phyloP scores from a whole-genome alignment of 768 basidiomycete genomes.

The Boletus sensibilis region DNA sequence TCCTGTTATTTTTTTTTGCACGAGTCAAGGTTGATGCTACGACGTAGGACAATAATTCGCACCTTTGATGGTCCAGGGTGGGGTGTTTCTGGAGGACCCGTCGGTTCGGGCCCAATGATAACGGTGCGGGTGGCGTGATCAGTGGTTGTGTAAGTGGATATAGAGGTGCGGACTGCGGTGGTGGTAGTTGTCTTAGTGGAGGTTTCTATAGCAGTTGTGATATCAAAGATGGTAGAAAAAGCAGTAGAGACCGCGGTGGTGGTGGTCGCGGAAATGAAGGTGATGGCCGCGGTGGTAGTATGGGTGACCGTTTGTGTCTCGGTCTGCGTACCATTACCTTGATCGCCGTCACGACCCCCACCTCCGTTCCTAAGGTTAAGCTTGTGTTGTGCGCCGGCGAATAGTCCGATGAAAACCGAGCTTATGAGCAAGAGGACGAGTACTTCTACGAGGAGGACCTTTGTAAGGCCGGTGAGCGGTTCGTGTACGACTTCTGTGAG shows the following conservation, averaged over 20 bases:
- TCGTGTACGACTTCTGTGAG: conserved; percentile 63
- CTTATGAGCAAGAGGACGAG: conserved; percentile 78
- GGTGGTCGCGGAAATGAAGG: conserved; percentile 30
- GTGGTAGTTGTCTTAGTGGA: conserved; percentile 40
- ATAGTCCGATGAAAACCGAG: conserved; percentile 90
- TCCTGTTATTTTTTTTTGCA: conserved; percentile 39
- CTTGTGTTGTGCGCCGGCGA: conserved; percentile 83
- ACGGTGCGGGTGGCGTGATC: conserved; percentile 40
- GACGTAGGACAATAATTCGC: neutral
- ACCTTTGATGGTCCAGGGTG: conserved; percentile 61
- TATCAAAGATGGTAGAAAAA: conserved; percentile 33
- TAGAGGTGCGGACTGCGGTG: conserved; percentile 37
- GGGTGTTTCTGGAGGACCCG: conserved; percentile 47
- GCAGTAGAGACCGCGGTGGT: conserved; percentile 36
- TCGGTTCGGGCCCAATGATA: conserved; percentile 41
- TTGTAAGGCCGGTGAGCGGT: conserved; percentile 79
- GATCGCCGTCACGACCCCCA: conserved; percentile 25
- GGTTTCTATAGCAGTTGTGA: conserved; percentile 41
- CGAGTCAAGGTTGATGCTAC: neutral
- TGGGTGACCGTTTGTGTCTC: conserved; percentile 34
- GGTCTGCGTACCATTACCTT: conserved; percentile 36
- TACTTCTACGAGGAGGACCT: conserved; percentile 72
- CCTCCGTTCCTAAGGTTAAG: conserved; percentile 51
- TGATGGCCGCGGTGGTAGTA: conserved; percentile 32
- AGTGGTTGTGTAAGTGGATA: conserved; percentile 40